Base-by-base conservation (phyloP, 768 basidiomycete species). In the Lactarius pseudohatsudake region DNA sequence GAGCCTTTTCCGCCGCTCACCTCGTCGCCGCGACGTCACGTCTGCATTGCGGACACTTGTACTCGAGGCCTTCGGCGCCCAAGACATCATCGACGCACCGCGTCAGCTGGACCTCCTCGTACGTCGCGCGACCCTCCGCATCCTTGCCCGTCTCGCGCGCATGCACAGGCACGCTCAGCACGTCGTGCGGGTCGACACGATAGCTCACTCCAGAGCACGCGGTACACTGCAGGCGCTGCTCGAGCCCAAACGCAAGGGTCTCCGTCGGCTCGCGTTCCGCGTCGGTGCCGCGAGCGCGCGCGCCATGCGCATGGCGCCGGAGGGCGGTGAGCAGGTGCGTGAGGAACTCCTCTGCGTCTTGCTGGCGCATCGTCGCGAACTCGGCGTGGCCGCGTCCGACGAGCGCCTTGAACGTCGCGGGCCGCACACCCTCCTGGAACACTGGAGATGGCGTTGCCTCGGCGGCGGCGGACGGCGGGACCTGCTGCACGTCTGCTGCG, bases 301-400 rank as follows among this genome's bases (percentile, higher is more conserved):
- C 70, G 75, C 70, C 85, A 68, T 85, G 84, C 43, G 81, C 80
- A 70, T 91, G 83, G 70, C 90, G 80, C 64, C 92, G 81, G 15
- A 99, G 76, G 22, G 85, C 81, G 5, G 86, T 88, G 61, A 98
- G 72, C 2, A 98, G 78, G 76, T 96, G 86, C 41, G 85, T 83
- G 62, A 99, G 82, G 79, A 98, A 98, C 77, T 98, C 96, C 73
- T 96, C 94, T 6, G 95, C 87, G 72, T 99, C 97, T 74, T 98
- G 97, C 76, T 99, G 96, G 61, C 86, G 84, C 96, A 98, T 98
- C 57, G 96, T 98, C 40, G 91, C 81, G 72, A 98, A 98, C 77
- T 98, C 97, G 38, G 85, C 85, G 72, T 98, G 97, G 1, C 93
- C 94, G 70, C 90, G 92, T 2, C 96, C 96, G 41, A 98, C 85